phyloP scores from a whole-genome alignment of 2,329 filamentous ascomycete species.

The Aspergillus phoenicis region DNA sequence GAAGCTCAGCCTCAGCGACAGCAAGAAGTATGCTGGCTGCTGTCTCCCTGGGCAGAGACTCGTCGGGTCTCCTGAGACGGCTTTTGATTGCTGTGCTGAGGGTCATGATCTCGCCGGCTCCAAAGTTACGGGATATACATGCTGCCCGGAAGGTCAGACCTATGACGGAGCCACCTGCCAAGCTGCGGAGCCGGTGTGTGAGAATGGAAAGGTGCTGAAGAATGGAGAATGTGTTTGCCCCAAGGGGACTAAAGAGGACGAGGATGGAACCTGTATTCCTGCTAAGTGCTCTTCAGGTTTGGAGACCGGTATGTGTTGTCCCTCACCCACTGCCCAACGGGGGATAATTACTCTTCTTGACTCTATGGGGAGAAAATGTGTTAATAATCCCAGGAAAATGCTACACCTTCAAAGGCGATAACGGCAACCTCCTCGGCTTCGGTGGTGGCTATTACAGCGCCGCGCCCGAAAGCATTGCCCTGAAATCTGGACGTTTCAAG shows the following conservation, averaged over 20 bases:
- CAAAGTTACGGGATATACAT: conserved; percentile 9
- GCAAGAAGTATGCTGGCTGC: conserved; percentile 15
- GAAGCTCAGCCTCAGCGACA: conserved; percentile 10
- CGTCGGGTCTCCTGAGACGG: conserved; percentile 14
- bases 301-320: conserved; percentile 3
- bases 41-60: conserved; percentile 10
- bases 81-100: conserved; percentile 18
- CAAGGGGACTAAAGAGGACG: not conserved
- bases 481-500: conserved; percentile 18
- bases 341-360: no score
- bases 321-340: no score
- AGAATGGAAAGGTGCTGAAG: conserved; percentile 12
- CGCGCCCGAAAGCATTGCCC: conserved; percentile 7
- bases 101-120: conserved; percentile 18
- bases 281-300: conserved; percentile 11
- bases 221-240: conserved; percentile 15
- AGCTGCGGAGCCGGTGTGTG: no score
- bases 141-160: conserved; percentile 10
- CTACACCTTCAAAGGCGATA: conserved; percentile 16
- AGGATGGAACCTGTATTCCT: conserved; percentile 2
- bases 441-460: conserved; percentile 11
- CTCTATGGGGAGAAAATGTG: not conserved
- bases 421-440: conserved; percentile 16
- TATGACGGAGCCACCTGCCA: no score
- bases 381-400: conserved; percentile 14